Conservation (phyloP, 2,329 filamentous ascomycete genomes). For the Decorospora gaudefroyi region DNA sequence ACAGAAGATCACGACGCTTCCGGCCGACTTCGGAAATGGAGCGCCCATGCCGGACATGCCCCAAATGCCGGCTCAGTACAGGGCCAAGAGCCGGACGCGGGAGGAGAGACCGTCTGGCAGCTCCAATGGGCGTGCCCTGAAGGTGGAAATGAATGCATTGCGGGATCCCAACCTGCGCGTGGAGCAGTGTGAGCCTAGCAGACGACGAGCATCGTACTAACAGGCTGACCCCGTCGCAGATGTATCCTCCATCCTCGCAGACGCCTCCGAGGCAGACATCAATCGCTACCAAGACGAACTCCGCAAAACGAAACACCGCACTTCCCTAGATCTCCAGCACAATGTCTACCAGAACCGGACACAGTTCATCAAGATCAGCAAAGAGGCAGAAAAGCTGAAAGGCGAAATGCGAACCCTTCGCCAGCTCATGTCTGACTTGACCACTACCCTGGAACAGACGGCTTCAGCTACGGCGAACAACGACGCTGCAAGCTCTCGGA, state of each 20-base stretch:
- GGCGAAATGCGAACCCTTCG: conserved; percentile 90
- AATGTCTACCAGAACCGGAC: conserved; percentile 97
- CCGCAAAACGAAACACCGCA: conserved; percentile 75
- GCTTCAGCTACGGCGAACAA: conserved; percentile 48
- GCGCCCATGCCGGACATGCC: conserved; percentile 68
- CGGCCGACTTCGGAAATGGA: conserved; percentile 68
- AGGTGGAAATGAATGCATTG: conserved; percentile 76
- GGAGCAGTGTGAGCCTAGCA: conserved; percentile 69
- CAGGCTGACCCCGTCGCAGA: conserved; percentile 48
- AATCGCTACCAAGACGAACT: conserved; percentile 77
- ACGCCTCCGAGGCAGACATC: conserved; percentile 87
- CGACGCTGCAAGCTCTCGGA: conserved; percentile 52
- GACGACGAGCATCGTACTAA: no score
- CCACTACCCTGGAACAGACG: conserved; percentile 53
- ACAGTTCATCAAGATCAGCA: conserved; percentile 99
- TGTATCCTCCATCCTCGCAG: conserved; percentile 72
- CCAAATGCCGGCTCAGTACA: conserved; percentile 63
- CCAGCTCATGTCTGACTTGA: conserved; percentile 91
- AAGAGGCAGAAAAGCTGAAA: conserved; percentile 97
- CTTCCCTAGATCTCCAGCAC: conserved; percentile 83
- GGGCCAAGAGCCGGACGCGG: conserved; percentile 53
- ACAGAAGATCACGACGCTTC: conserved; percentile 81
- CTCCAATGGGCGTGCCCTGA: conserved; percentile 60
- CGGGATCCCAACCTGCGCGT: conserved; percentile 77
- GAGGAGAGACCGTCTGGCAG: conserved; percentile 54